phyloP scores from a whole-genome alignment of 306 rosid species.

The Lathyrus sativus region DNA sequence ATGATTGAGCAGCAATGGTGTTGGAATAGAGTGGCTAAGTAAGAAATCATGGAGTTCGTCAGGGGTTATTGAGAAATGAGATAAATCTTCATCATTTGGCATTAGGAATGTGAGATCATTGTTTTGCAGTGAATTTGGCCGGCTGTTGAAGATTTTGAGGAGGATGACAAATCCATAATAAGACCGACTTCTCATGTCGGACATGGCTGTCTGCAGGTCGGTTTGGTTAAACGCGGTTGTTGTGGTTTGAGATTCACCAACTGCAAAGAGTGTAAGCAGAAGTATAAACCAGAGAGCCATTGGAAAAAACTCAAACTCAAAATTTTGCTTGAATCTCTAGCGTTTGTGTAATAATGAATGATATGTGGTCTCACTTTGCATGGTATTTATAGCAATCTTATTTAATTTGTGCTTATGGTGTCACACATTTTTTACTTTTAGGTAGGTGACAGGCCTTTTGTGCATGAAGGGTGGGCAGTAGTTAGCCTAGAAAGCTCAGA shows the following conservation, averaged over 20 bases:
- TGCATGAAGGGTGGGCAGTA: constrained; percentile 42
- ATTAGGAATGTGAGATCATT: constrained; percentile 55
- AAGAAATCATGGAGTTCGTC: constrained; percentile 46
- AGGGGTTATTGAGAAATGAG: constrained; percentile 43
- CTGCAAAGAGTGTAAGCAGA: constrained; percentile 43
- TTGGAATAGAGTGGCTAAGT: constrained; percentile 58
- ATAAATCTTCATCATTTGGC: constrained; percentile 56
- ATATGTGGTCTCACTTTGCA: constrained; percentile 4
- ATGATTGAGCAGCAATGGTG: constrained; percentile 49
- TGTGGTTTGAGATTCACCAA: constrained; percentile 43
- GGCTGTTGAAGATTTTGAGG: constrained; percentile 54
- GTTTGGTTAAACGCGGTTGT: constrained; percentile 45
- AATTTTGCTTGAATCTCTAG: constrained; percentile 19
- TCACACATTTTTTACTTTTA: constrained; percentile 3
- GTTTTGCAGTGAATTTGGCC: constrained; percentile 41
- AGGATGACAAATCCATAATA: constrained; percentile 68
- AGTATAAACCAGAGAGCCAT: constrained; percentile 56
- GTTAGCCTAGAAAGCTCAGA: constrained; percentile 13
- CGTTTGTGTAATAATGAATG: constrained; percentile 31
- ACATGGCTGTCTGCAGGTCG: constrained; percentile 55
- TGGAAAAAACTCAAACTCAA: neutral
- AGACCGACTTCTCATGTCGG: constrained; percentile 54
- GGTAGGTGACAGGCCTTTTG: constrained; percentile 46
- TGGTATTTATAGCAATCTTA: constrained; percentile 31
- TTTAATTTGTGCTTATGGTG: constrained; percentile 24